Percentiles rank a stretch among this genome's conserved stretches.
phyloP scores from a whole-genome alignment of 2,329 filamentous ascomycete species.

The Epichloe brachyelytri region DNA sequence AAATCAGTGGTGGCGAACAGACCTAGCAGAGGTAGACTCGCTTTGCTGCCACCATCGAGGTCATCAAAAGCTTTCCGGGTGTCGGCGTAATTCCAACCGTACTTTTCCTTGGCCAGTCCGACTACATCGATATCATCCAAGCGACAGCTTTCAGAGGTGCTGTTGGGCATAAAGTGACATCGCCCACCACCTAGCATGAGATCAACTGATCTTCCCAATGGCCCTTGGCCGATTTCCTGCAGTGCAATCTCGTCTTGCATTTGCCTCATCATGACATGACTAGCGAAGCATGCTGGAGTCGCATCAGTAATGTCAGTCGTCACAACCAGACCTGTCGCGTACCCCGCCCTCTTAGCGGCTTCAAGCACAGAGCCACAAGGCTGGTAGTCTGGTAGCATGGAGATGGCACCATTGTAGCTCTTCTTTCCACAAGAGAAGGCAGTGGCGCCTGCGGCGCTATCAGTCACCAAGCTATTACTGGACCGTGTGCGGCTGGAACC shows the following conservation, averaged over 20 bases:
- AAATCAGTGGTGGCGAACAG: constrained; percentile 75
- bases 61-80: constrained; percentile 63
- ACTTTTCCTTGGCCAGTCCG: constrained; percentile 56
- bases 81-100: constrained; percentile 68
- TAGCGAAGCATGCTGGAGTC: constrained; percentile 88
- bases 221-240: constrained; percentile 81
- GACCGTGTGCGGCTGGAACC: constrained; percentile 81
- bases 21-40: constrained; percentile 70
- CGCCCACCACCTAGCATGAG: constrained; percentile 85
- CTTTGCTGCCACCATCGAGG: constrained; percentile 51
- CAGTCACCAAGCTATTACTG: constrained; percentile 74
- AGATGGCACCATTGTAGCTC: constrained; percentile 95
- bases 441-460: constrained; percentile 93
- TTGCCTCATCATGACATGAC: constrained; percentile 65
- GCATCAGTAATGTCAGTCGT: constrained; percentile 93
- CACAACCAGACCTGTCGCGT: constrained; percentile 85
- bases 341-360: constrained; percentile 83
- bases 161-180: constrained; percentile 85
- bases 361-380: constrained; percentile 90
- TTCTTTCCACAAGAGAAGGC: constrained; percentile 88
- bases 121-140: constrained; percentile 65
- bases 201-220: constrained; percentile 77
- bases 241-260: constrained; percentile 87
- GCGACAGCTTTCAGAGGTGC: constrained; percentile 68
- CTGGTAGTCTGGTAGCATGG: constrained; percentile 68